Evolutionary conservation across 176 grass and related monocot species (phyloP).

Genomic region (Thalia dealbata): DNA sequence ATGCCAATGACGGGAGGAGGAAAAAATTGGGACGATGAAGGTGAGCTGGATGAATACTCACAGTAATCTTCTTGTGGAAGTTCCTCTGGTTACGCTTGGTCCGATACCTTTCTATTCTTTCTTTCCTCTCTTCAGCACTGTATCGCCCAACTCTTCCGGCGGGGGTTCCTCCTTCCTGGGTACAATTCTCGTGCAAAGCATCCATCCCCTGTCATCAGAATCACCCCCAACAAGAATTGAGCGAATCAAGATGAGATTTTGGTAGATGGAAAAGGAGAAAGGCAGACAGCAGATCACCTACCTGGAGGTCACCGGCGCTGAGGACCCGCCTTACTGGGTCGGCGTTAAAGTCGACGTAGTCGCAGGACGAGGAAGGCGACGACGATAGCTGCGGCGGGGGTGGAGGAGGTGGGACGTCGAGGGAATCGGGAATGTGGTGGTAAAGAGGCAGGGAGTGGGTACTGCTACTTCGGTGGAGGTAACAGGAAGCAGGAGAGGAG

Average conservation of each 20-base stretch:
- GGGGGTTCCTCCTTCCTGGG: not conserved
- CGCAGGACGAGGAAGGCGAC: slow-evolving; percentile 54
- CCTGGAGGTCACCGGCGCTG: slow-evolving; percentile 91
- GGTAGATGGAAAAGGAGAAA: not conserved
- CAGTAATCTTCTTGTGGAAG: slow-evolving; percentile 95
- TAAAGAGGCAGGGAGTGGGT: not conserved
- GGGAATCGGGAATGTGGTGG: not conserved
- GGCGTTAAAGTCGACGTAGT: slow-evolving; percentile 44
- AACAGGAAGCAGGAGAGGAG: not conserved
- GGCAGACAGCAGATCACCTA: slow-evolving; percentile 31
- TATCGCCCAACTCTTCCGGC: slow-evolving; percentile 38
- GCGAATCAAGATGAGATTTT: not conserved
- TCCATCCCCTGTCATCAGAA: slow-evolving; percentile 51
- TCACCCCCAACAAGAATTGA: not conserved
- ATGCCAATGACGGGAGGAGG: not conserved
- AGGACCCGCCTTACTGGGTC: slow-evolving; percentile 54
- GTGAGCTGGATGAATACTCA: slow-evolving; percentile 5
- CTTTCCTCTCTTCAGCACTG: slow-evolving; percentile 68
- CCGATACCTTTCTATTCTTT: slow-evolving; percentile 68
- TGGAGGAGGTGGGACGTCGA: not conserved
- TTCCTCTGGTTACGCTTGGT: slow-evolving; percentile 73
- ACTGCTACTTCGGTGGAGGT: slow-evolving; percentile 6
- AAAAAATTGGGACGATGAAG: not conserved
- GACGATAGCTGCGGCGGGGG: slow-evolving; percentile 33
- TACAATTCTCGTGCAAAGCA: slow-evolving; percentile 32